Evolutionary conservation across 148 eudicot genomes (phyloP).

Genomic region (Amaranthus hypochondriacus): DNA sequence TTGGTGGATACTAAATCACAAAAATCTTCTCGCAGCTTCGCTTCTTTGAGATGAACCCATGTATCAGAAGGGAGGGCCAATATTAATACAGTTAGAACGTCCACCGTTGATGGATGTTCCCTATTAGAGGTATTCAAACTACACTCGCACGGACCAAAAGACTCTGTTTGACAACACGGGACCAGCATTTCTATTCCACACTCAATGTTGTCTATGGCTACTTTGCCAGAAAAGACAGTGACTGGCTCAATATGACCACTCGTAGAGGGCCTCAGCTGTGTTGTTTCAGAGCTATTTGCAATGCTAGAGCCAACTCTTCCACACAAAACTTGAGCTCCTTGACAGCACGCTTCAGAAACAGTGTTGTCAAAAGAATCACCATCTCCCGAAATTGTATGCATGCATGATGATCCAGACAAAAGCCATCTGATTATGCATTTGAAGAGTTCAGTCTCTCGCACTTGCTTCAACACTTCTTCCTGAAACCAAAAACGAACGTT

Average conservation of each 20-base stretch:
- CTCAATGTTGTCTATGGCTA: conserved; percentile 19
- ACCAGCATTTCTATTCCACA: conserved; percentile 31
- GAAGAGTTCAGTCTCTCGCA: conserved; percentile 37
- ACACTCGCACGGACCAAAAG: conserved; percentile 13
- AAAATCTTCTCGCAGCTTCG: conserved; percentile 29
- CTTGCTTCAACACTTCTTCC: conserved; percentile 47
- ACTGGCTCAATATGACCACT: conserved; percentile 20
- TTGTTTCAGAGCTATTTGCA: conserved; percentile 15
- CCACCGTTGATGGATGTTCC: conserved; percentile 28
- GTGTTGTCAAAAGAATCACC: conserved; percentile 29
- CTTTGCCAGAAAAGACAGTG: conserved; percentile 30
- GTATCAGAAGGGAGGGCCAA: conserved; percentile 43
- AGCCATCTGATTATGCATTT: conserved; percentile 28
- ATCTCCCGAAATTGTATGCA: conserved; percentile 8
- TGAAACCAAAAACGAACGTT: conserved; percentile 17
- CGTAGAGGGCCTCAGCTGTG: conserved; percentile 15
- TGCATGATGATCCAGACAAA: conserved; percentile 21
- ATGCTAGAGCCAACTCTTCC: conserved; percentile 21
- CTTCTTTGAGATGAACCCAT: conserved; percentile 33
- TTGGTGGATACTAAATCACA: conserved; percentile 22
- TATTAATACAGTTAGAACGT: conserved; percentile 36
- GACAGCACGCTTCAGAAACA: conserved; percentile 35
- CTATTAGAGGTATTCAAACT: conserved; percentile 10
- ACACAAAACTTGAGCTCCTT: conserved; percentile 39
- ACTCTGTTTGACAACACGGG: conserved; percentile 29